These are phyloP conservation scores for thale cress (Arabidopsis thaliana) DNA, from an alignment of 345 rosid species.

Conservation along the genomic window TAIR10.1 NC_003076.8:3604001-3604500, in stretches of 20 bases:
- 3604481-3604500: conserved; percentile 10
- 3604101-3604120: conserved; percentile 21
- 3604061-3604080: not conserved
- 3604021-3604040: conserved; percentile 53
- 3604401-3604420: conserved; percentile 47
- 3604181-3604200: conserved; percentile 59
- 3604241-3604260: conserved; percentile 44
- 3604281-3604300: conserved; percentile 42
- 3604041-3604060: conserved; percentile 31
- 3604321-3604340: conserved; percentile 64
- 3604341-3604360: conserved; percentile 61
- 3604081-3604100: conserved; percentile 12
- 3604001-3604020: conserved; percentile 48
- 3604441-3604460: conserved; percentile 51
- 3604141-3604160: conserved; percentile 54
- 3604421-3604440: conserved; percentile 69
- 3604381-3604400: conserved; percentile 58
- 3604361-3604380: conserved; percentile 69
- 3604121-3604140: conserved; percentile 43
- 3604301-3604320: conserved; percentile 69
- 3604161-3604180: conserved; percentile 43
- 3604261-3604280: conserved; percentile 59
- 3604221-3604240: conserved; percentile 62
- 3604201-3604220: conserved; percentile 81
- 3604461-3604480: conserved; percentile 33